Percentiles rank a stretch among this genome's conserved stretches.
Evolutionary conservation across 2,329 filamentous ascomycete genomes (phyloP).

Genomic region (Xylariaceae sp.): DNA sequence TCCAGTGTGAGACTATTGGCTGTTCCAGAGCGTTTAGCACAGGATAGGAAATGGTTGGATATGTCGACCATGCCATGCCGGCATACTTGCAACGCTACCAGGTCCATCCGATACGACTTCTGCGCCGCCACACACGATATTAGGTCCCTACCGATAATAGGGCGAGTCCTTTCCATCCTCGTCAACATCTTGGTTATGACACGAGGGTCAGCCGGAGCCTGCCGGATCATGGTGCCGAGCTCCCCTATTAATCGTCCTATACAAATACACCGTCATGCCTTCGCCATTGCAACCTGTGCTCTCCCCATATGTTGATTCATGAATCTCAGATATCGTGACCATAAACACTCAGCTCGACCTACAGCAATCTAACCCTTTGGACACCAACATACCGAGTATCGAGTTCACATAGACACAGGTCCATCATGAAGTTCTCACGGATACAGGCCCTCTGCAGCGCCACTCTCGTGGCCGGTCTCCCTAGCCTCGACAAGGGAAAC

Average conservation of each 20-base stretch:
- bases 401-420: not conserved
- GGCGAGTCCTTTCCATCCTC: constrained; percentile 15
- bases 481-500: constrained; percentile 1
- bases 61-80: not conserved
- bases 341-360: constrained; percentile 1
- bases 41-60: not conserved
- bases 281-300: constrained; percentile 1
- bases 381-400: not conserved
- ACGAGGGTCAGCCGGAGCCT: not conserved
- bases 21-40: not conserved
- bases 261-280: constrained; percentile 14
- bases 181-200: constrained; percentile 9
- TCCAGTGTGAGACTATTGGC: not conserved
- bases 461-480: constrained; percentile 16
- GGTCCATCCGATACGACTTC: not conserved
- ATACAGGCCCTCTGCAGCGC: constrained; percentile 18
- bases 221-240: constrained; percentile 5
- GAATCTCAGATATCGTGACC: constrained; percentile 2
- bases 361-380: not conserved
- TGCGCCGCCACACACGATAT: not conserved
- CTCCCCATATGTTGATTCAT: constrained; percentile 8
- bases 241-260: constrained; percentile 1
- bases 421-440: constrained; percentile 14
- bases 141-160: not conserved
- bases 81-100: not conserved